phyloP scores from a whole-genome alignment of 2,329 filamentous ascomycete genomes.

The Aspergillus sp. region DNA sequence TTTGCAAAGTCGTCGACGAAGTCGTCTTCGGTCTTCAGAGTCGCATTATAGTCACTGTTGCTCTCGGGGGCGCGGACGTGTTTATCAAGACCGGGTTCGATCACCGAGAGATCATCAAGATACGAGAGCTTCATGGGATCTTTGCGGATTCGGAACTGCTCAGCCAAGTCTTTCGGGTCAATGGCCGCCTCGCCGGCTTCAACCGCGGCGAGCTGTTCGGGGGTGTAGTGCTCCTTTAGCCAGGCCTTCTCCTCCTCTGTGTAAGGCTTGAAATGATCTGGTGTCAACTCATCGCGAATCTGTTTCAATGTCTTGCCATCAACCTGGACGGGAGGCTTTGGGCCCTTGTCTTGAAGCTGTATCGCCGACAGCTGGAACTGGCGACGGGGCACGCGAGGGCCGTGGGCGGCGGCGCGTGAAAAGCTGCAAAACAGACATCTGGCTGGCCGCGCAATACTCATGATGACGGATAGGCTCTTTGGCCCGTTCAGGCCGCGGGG shows the following conservation, averaged over 20 bases:
- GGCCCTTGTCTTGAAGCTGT: constrained; percentile 34
- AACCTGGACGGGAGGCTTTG: constrained; percentile 11
- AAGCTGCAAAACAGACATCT: constrained; percentile 53
- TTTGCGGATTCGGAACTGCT: constrained; percentile 68
- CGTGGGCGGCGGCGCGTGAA: constrained; percentile 38
- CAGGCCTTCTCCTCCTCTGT: constrained; percentile 62
- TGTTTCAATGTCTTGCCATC: constrained; percentile 22
- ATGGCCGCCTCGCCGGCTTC: constrained; percentile 77
- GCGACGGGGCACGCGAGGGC: constrained; percentile 46
- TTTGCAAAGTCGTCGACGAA: constrained; percentile 58
- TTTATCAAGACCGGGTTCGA: constrained; percentile 77
- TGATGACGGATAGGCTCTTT: constrained; percentile 33
- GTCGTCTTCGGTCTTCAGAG: constrained; percentile 63
- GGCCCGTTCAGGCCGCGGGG: constrained; percentile 28
- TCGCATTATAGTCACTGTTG: constrained; percentile 57
- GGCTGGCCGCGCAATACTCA: constrained; percentile 51
- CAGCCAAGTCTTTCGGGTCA: constrained; percentile 69
- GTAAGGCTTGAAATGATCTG: constrained; percentile 56
- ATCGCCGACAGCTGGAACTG: constrained; percentile 49
- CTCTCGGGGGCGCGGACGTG: constrained; percentile 52
- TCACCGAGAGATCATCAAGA: constrained; percentile 76
- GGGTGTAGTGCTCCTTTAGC: constrained; percentile 70
- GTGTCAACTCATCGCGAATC: constrained; percentile 23
- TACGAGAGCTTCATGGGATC: constrained; percentile 74
- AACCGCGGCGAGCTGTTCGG: constrained; percentile 78